Conservation (phyloP, 2,329 filamentous ascomycete species). For the Clarireedia hainanense region DNA sequence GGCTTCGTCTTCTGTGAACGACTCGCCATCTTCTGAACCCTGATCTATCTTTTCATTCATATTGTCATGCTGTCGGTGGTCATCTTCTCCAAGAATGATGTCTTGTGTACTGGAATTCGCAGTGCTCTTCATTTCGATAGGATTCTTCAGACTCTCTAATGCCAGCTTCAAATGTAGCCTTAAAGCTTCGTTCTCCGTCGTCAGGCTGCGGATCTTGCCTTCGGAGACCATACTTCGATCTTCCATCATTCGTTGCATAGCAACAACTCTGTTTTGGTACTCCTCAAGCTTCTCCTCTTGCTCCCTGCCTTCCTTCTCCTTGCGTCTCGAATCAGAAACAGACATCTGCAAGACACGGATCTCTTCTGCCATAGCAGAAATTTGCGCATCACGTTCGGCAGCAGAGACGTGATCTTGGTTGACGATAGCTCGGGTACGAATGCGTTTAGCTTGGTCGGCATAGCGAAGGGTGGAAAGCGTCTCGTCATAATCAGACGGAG, state of each 20-base stretch:
- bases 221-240: constrained; percentile 85
- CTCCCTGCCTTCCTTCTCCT: constrained; percentile 60
- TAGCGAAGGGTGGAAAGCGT: constrained; percentile 94
- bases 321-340: constrained; percentile 53
- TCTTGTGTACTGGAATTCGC: constrained; percentile 7
- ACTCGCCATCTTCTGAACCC: constrained; percentile 19
- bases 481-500: constrained; percentile 93
- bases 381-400: constrained; percentile 90
- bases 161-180: constrained; percentile 82
- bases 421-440: constrained; percentile 86
- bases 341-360: constrained; percentile 79
- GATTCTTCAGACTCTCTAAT: constrained; percentile 80
- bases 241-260: constrained; percentile 94
- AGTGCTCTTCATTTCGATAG: constrained; percentile 53
- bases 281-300: constrained; percentile 84
- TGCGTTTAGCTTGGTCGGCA: constrained; percentile 94
- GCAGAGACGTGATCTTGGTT: constrained; percentile 93
- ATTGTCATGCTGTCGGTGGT: constrained; percentile 24
- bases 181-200: constrained; percentile 84
- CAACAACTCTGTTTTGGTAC: constrained; percentile 82
- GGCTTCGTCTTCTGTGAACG: constrained; percentile 53
- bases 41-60: constrained; percentile 15
- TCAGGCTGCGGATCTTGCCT: constrained; percentile 84
- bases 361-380: constrained; percentile 88
- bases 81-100: constrained; percentile 12